These are phyloP conservation scores for Collybia nuda DNA, from an alignment of 768 basidiomycete genomes.

Conservation along the genomic window DNA sequence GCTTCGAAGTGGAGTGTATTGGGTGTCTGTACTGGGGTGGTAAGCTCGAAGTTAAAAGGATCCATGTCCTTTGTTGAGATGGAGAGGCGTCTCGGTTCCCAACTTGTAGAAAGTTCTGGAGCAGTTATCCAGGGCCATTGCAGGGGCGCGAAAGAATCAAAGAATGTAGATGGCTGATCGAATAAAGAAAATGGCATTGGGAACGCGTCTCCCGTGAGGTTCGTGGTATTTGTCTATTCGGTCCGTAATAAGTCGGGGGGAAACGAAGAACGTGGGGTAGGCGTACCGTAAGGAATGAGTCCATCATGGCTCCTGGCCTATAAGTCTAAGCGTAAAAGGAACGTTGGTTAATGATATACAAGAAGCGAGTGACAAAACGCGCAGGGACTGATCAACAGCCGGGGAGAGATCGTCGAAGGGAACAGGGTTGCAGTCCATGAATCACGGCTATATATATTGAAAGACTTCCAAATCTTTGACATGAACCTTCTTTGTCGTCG, in stretches of 20 bases:
- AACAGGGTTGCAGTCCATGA: neutral
- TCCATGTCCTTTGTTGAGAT: neutral
- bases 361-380: neutral
- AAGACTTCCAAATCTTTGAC: constrained; percentile 9
- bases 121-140: constrained; percentile 7
- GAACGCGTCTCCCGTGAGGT: constrained; percentile 10
- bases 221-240: constrained; percentile 9
- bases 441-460: constrained; percentile 7
- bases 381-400: constrained; percentile 20
- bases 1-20: constrained; percentile 13
- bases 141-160: constrained; percentile 12
- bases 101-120: constrained; percentile 5
- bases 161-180: constrained; percentile 12
- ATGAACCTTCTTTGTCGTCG: constrained; percentile 8
- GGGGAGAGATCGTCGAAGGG: neutral
- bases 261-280: neutral
- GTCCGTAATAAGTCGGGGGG: neutral
- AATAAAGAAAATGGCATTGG: constrained; percentile 7
- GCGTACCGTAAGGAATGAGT: constrained; percentile 12
- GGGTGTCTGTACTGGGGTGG: constrained; percentile 10
- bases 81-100: neutral
- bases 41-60: constrained; percentile 8
- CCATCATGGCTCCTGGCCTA: constrained; percentile 14
- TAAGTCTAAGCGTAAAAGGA: constrained; percentile 3
- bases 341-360: constrained; percentile 3